Base-by-base conservation (phyloP, 306 rosid genomes). In the Lagenaria siceraria region DNA sequence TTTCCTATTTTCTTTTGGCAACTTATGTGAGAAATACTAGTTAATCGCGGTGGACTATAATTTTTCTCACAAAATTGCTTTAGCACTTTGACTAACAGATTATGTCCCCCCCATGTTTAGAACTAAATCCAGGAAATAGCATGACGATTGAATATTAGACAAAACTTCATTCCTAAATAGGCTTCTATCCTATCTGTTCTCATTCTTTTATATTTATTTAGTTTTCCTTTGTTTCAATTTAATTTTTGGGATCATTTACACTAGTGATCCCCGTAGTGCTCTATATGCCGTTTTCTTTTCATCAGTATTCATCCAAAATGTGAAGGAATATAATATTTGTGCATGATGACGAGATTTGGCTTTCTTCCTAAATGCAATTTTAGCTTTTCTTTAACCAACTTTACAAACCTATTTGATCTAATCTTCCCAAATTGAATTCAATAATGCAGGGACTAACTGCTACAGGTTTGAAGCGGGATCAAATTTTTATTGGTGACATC, bases 401-500 rank as follows among this genome's bases (percentile, higher is more conserved):
- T 22, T 21, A 6, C 21, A 5, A 6, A 51, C 27, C 19, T 68
- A 46, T n/a, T 68, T 42, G 7, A 18, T 25, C 75, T 70, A 46
- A 70, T 70, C 56, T 70, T 70, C 58, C 40, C 56, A 13, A 10
- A 40, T 79, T 27, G 21, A 49, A 38, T 53, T 81, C 14, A 69
- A 81, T 85, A 31, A 81, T 73, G 82, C 96, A 94, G 98, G 94
- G 88, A 75, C 89, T 94, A 63, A 52, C 83, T 53, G 97, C 98
- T 80, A 91, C 93, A 60, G 98, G 98, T 74, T 83, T 83, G 87
- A 91, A 94, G 92, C 92, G 82, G 85, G 98, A 91, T 79, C 86
- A 91, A 78, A 55, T 88, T 78, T 91, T 91, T 85, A 60, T 87
- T 71, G 98, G 98, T 81, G 97, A 94, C 79, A 82, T 94, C 76